phyloP scores from a whole-genome alignment of 2,329 filamentous ascomycete genomes.

The Zymoseptoria brevis region DNA sequence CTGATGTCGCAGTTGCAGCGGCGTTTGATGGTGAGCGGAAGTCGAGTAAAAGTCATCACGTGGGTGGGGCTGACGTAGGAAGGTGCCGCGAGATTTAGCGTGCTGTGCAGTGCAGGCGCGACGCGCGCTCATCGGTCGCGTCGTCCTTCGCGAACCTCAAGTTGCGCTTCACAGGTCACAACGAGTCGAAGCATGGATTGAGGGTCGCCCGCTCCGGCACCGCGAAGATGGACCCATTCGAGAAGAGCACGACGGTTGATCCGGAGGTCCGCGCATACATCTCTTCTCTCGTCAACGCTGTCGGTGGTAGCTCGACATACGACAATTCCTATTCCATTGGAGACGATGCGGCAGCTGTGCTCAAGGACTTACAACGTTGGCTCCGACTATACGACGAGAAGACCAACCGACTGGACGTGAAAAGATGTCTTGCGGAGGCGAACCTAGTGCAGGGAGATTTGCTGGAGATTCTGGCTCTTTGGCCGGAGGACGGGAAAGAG shows the following conservation, averaged over 20 bases:
- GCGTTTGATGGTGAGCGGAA: neutral
- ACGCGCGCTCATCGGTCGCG: neutral
- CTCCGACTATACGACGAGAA: conserved; percentile 71
- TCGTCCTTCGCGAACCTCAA: neutral
- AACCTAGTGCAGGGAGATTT: conserved; percentile 88
- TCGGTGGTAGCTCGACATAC: conserved; percentile 36
- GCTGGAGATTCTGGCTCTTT: conserved; percentile 76
- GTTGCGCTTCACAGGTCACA: neutral
- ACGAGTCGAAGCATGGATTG: neutral
- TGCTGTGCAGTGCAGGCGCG: neutral
- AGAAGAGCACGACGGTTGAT: conserved; percentile 51
- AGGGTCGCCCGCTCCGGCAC: neutral
- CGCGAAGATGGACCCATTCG: conserved; percentile 10
- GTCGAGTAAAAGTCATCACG: neutral
- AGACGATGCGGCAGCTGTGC: conserved; percentile 83
- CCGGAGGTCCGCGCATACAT: conserved; percentile 89
- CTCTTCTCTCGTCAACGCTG: conserved; percentile 86
- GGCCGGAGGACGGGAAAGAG: conserved; percentile 64
- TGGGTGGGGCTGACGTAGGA: neutral
- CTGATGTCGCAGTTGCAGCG: neutral
- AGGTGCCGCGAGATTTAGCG: neutral
- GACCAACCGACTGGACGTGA: conserved; percentile 87
- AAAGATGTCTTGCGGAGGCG: conserved; percentile 81
- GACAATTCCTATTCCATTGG: conserved; percentile 66
- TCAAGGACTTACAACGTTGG: conserved; percentile 93